Evolutionary conservation across 1,284 basidiomycete genomes (phyloP), one percentile per base, ranked within the genome.

Genomic region (Austroboletus rostrupii): DNA sequence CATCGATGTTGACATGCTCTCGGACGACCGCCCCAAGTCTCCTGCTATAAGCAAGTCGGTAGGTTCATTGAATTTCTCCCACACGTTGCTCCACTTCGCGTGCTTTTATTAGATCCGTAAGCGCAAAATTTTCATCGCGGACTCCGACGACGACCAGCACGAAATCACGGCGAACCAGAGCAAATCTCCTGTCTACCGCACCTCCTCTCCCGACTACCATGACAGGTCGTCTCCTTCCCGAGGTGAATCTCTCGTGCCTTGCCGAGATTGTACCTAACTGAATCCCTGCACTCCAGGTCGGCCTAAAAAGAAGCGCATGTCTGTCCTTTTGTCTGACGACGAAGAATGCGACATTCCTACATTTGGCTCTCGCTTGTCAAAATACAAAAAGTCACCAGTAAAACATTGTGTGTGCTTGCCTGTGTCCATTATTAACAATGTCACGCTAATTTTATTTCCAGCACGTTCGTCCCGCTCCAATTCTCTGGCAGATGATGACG

Each of bases 1-100:
- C 19, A 77, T 88, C 49, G 86, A 90, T 55, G 74, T 90, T 6
- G 87, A 88, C 59, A 81, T 87, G 81, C 54, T 80, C 37, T 74
- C 72, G 8, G 77, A 77, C 20, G 77, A 76, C 13, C 16, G 14
- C 31, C 73, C 74, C 32, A 69, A 67, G 26, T 45, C 48, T 3
- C 32, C 53, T 32, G 42, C 35, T 7, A 48, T 17, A 35, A 50
- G 43, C 33, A 53, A 50, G 39, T 50, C 38, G 39, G 65, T 66
- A 53, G 26, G 54, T 21, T 31, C 11, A 3, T 33, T 37, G 37
- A 23, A 37, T 38, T 40, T 48, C 21, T 54, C n/a, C 33, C 43
- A 23, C n/a, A 7, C 16, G 31, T 8, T 23, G 9, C 12, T 23
- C 33, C 19, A 47, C 29, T 41, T 51, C 42, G 50, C 31, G 33